Conservation (phyloP, 441 rosid species). For the Mallotus repandus region DNA sequence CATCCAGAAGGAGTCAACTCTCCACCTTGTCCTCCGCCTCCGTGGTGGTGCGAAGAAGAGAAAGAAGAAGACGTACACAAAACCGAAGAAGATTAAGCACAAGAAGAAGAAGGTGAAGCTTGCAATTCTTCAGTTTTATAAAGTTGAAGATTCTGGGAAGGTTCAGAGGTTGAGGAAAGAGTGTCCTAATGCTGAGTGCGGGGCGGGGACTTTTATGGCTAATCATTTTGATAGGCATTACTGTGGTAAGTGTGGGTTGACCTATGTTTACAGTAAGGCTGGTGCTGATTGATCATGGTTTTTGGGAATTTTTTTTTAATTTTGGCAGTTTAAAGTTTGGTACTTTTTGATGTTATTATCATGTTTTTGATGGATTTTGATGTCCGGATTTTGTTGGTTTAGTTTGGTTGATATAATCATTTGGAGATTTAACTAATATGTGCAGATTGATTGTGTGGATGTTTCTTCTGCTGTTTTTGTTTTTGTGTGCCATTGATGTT, state of each 20-base stretch:
- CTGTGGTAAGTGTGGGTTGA: conserved; percentile 88
- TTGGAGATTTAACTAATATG: background rate
- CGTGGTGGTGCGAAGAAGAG: conserved; percentile 93
- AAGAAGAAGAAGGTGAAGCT: conserved; percentile 94
- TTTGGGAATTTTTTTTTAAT: too few species aligned
- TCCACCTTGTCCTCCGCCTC: conserved; percentile 77
- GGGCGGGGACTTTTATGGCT: conserved; percentile 90
- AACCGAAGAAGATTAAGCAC: conserved; percentile 91
- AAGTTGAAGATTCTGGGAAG: conserved; percentile 71
- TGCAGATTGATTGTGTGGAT: too few species aligned
- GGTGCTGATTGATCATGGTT: conserved; percentile 46
- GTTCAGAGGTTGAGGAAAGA: conserved; percentile 82
- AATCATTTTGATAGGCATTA: conserved; percentile 83
- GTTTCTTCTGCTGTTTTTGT: too few species aligned
- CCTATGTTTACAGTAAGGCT: conserved; percentile 76
- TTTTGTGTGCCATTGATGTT: too few species aligned
- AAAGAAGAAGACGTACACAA: conserved; percentile 95
- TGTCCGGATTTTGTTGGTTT: conserved; percentile 17
- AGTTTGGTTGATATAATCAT: background rate
- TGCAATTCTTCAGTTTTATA: conserved; percentile 76
- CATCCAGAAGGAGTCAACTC: conserved; percentile 89
- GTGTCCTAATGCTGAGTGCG: conserved; percentile 80
- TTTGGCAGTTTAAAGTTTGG: conserved; percentile 1
- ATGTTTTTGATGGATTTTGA: background rate
- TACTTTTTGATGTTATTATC: conserved; percentile 8